Evolutionary conservation across 257 asterid genomes (phyloP).

Genomic region (Nyctanthes arbortristis): DNA sequence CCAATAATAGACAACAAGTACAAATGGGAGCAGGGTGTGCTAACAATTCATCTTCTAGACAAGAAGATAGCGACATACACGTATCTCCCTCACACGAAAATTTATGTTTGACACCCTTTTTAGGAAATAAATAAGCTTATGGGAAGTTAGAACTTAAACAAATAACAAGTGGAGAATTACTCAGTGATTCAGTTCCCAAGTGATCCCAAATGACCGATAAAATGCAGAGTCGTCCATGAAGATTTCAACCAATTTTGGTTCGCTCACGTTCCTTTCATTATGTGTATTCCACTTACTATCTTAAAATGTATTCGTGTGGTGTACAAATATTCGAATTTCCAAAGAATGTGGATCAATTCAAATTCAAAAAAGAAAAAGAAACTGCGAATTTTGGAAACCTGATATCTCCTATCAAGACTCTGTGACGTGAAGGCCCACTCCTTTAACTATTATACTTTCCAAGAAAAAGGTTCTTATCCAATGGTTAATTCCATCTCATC

Average conservation of each 20-base stretch:
- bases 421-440: not conserved
- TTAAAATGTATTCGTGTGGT: not conserved
- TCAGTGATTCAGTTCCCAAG: not conserved
- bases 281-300: not conserved
- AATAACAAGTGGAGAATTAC: not conserved
- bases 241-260: not conserved
- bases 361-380: not conserved
- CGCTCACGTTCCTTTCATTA: not conserved
- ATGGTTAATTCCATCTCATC: not conserved
- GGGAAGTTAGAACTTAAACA: not conserved
- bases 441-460: no score
- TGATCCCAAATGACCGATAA: not conserved
- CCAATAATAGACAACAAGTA: slow-evolving; percentile 11
- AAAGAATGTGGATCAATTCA: not conserved
- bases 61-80: slow-evolving; percentile 17
- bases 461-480: not conserved
- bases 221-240: not conserved
- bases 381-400: not conserved
- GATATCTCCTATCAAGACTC: not conserved
- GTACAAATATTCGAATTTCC: not conserved
- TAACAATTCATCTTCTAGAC: slow-evolving; percentile 15
- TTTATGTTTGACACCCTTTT: not conserved
- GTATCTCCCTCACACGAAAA: not conserved
- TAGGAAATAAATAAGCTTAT: not conserved
- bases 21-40: slow-evolving; percentile 10